Conservation (phyloP, 352 stramenopile species). For the Phytopythium aichiense region DNA sequence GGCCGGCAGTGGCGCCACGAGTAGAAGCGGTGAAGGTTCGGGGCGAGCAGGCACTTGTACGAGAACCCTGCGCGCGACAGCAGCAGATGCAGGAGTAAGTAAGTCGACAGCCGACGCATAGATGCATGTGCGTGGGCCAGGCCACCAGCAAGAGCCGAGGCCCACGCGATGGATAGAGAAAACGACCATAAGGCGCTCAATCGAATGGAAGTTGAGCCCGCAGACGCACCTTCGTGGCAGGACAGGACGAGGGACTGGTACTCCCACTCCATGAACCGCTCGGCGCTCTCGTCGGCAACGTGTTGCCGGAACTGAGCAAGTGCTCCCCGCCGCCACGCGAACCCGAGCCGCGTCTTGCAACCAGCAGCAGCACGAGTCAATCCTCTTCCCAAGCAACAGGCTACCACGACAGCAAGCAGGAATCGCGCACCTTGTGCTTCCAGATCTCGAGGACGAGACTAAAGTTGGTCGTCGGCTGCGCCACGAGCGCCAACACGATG, state of each 20-base stretch:
- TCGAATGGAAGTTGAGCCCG: not conserved
- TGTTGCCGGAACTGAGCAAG: conserved; percentile 12
- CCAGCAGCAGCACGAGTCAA: not conserved
- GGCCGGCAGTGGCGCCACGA: conserved; percentile 21
- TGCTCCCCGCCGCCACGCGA: conserved; percentile 15
- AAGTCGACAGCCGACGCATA: not conserved
- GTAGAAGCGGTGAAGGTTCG: conserved; percentile 14
- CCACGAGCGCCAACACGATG: conserved; percentile 49
- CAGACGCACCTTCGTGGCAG: conserved; percentile 21
- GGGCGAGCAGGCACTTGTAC: conserved; percentile 38
- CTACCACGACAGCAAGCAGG: not conserved
- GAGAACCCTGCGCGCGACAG: conserved; percentile 13
- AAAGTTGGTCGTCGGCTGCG: conserved; percentile 21
- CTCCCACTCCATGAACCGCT: conserved; percentile 25
- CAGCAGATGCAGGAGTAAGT: not conserved
- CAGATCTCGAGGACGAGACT: conserved; percentile 42
- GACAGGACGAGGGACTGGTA: conserved; percentile 30
- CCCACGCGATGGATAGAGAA: not conserved
- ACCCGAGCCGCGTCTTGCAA: conserved; percentile 7
- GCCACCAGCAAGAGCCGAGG: not conserved
- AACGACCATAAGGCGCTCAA: not conserved
- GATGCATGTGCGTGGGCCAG: conserved; percentile 1
- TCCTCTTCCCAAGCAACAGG: not conserved
- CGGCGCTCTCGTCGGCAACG: conserved; percentile 23
- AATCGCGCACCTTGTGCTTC: conserved; percentile 24